Percentiles rank a stretch among this genome's conserved stretches.
These are phyloP conservation scores for Tetrapisispora fleetii DNA, from an alignment of 805 yeast genomes.

Conservation along the genomic window DNA sequence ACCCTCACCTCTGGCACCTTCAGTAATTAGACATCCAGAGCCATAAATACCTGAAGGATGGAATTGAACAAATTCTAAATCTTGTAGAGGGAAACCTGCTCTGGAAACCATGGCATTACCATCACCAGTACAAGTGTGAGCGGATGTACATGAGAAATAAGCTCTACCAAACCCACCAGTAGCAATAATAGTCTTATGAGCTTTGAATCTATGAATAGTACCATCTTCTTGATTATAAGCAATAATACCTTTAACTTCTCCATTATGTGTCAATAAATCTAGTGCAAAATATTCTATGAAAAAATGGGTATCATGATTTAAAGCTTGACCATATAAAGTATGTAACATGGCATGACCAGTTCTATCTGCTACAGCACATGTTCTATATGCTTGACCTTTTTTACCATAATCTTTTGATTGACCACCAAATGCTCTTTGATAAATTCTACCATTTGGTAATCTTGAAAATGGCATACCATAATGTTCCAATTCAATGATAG, in stretches of 20 bases:
- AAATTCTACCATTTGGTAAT: conserved; percentile 91
- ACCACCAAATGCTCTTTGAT: conserved; percentile 99
- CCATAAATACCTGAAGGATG: conserved; percentile 99
- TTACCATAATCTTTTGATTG: conserved; percentile 92
- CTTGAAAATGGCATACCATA: conserved; percentile 98
- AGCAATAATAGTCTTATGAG: conserved; percentile 92
- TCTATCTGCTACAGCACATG: conserved; percentile 99
- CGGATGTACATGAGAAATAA: conserved; percentile 97
- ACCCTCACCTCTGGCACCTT: conserved; percentile 99
- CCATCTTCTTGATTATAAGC: conserved; percentile 99
- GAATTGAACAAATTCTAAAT: conserved; percentile 95
- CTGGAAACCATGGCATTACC: conserved; percentile 97
- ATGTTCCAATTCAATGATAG: conserved; percentile 94
- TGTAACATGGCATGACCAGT: conserved; percentile 97
- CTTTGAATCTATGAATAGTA: conserved; percentile 93
- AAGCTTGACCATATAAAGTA: conserved; percentile 90
- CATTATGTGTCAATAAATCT: conserved; percentile 90
- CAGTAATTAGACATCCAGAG: conserved; percentile 96
- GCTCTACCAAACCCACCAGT: conserved; percentile 99
- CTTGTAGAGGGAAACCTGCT: conserved; percentile 97
- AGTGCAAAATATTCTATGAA: conserved; percentile 95
- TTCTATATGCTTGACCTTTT: conserved; percentile 98
- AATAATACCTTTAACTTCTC: conserved; percentile 91
- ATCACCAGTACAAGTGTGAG: conserved; percentile 99
- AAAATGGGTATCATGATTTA: conserved; percentile 94